Evolutionary conservation across 2,329 filamentous ascomycete species (phyloP).

Genomic region (Dactylellina parvicollis): DNA sequence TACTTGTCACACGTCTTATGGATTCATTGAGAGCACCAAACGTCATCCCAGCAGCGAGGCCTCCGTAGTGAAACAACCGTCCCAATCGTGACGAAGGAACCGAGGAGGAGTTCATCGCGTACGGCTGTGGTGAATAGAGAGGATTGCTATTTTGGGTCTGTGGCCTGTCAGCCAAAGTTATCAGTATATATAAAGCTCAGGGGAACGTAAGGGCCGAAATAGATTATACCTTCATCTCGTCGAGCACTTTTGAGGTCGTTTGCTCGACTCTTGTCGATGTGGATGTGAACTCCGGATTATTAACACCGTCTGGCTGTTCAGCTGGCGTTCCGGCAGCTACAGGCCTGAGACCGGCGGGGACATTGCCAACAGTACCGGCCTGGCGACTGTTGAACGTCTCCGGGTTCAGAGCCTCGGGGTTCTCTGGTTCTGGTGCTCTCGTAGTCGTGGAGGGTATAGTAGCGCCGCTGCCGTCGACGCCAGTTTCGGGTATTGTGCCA

Average conservation of each 20-base stretch:
- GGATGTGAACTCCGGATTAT: conserved; percentile 47
- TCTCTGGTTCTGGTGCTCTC: conserved; percentile 57
- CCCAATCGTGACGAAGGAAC: conserved; percentile 89
- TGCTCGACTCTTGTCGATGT: conserved; percentile 43
- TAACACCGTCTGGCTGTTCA: conserved; percentile 56
- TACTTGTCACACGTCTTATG: conserved; percentile 80
- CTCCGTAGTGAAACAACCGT: conserved; percentile 92
- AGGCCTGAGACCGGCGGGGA: neutral
- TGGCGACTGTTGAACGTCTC: conserved; percentile 71
- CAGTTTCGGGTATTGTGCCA: conserved; percentile 63
- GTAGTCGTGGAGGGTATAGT: conserved; percentile 49
- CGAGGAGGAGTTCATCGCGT: conserved; percentile 84
- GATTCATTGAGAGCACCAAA: conserved; percentile 89
- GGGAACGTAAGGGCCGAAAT: conserved; percentile 59
- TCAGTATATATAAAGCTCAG: conserved; percentile 56
- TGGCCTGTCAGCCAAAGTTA: conserved; percentile 55
- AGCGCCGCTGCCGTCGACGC: neutral
- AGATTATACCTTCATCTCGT: conserved; percentile 59
- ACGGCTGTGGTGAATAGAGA: conserved; percentile 62
- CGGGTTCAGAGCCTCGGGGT: conserved; percentile 68
- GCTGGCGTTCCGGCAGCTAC: conserved; percentile 58
- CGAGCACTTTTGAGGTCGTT: conserved; percentile 40
- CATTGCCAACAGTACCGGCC: conserved; percentile 60
- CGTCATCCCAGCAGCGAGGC: conserved; percentile 92
- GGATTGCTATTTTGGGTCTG: conserved; percentile 58